A percentile compares a stretch with the other conserved stretches of the same genome.
Conservation (phyloP, 2,329 filamentous ascomycete species). For the Sclerotinia trifoliorum region DNA sequence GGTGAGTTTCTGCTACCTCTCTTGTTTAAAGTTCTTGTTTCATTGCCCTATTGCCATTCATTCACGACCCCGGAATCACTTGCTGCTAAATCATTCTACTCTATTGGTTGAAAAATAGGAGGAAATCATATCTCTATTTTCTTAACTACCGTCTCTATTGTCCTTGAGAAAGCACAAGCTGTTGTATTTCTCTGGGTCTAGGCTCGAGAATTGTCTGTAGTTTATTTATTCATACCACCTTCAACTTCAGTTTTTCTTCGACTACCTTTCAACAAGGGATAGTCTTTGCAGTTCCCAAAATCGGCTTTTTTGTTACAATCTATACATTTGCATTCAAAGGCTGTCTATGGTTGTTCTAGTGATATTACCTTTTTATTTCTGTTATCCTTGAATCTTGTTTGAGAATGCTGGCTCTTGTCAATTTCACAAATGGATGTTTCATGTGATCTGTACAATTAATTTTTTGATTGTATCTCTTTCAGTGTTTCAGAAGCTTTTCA, state of each 20-base stretch:
- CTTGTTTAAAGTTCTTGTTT: neutral
- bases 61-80: too few relatives aligned
- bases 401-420: neutral
- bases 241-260: neutral
- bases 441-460: neutral
- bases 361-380: neutral
- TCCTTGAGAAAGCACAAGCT: neutral
- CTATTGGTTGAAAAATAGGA: neutral
- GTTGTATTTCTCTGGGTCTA: neutral
- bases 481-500: neutral
- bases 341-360: neutral
- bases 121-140: neutral
- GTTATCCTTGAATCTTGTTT: neutral
- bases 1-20: neutral
- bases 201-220: neutral
- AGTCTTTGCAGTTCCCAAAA: neutral
- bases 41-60: too few relatives aligned
- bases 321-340: neutral
- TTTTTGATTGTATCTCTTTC: accelerated
- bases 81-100: neutral
- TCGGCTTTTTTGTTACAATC: neutral
- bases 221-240: neutral
- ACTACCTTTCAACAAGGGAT: neutral
- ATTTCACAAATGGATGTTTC: neutral
- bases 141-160: neutral